These are phyloP conservation scores for Auriscalpium vulgare DNA, from an alignment of 768 basidiomycete species.

Conservation along the genomic window DNA sequence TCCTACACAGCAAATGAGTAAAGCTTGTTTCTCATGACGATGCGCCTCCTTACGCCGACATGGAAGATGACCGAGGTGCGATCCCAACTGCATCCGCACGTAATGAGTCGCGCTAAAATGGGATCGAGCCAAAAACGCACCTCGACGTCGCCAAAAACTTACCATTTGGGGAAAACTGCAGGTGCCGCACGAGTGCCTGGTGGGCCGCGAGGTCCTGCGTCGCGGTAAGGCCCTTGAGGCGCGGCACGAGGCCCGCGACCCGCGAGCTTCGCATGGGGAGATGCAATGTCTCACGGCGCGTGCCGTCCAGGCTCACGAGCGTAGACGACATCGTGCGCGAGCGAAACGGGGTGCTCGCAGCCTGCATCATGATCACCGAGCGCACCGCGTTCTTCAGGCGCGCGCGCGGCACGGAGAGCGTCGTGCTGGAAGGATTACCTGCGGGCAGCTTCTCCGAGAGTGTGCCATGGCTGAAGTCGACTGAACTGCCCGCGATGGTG, in stretches of 20 bases:
- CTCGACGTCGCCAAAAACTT: conserved; percentile 68
- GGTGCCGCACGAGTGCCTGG: conserved; percentile 57
- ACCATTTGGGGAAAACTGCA: conserved; percentile 74
- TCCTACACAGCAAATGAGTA: conserved; percentile 29
- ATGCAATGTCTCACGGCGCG: conserved; percentile 12
- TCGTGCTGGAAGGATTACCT: conserved; percentile 15
- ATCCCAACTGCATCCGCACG: conserved; percentile 46
- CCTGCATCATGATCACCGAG: conserved; percentile 35
- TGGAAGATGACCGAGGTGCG: conserved; percentile 60
- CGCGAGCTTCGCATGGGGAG: conserved; percentile 40
- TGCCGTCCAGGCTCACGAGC: conserved; percentile 9
- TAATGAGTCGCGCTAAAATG: background rate
- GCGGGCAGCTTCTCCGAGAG: conserved; percentile 13
- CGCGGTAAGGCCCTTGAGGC: conserved; percentile 42
- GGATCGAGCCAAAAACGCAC: conserved; percentile 22
- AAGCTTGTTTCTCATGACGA: background rate
- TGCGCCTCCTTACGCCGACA: conserved; percentile 40
- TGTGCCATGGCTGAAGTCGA: background rate
- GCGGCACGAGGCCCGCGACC: conserved; percentile 47
- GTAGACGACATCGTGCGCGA: conserved; percentile 23
- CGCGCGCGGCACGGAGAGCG: conserved; percentile 19
- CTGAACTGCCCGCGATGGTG: conserved; percentile 3
- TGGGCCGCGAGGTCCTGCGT: conserved; percentile 60
- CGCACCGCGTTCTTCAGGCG: conserved; percentile 38
- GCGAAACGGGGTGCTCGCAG: conserved; percentile 19